Evolutionary conservation across 148 eudicot species (phyloP), one percentile per base, ranked within the genome.

Genomic region (Cornus kousa): DNA sequence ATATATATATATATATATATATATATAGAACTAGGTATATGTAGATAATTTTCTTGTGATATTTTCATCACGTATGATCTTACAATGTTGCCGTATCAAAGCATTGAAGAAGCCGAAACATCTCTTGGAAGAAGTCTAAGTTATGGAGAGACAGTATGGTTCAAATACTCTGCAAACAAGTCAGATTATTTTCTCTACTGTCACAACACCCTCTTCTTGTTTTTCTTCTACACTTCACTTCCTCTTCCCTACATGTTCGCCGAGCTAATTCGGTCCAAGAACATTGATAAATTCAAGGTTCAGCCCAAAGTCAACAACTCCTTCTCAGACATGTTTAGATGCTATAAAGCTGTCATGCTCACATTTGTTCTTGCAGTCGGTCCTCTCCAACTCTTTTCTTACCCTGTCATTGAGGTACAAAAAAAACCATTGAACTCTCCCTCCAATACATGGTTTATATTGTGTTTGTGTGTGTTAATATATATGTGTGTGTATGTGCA

Each of bases 361-460:
- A 80, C 81, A 62, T 91, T 91, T 78, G 79, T 89, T 80, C 35
- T 85, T 22, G 85, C 81, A 73, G 94, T 93, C 67, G 94, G 92
- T 1, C 91, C 97, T 77, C 91, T 91, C 22, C 97, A 90, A 68
- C 87, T 93, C 60, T 82, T 88, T 32, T 93, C 97, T 20, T 93
- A 81, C 72, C 95, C 95, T 35, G 79, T 89, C 67, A 74, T 93
- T 81, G 55, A 90, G 93, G 97, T 93, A 62, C 1, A 28, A 28
- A 28, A 28, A 17, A 20, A 53, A 1, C 3, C 59, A 0, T 53
- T 11, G 0, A 16, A 19, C 19, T 53, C 19, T 11, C 19, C 2
- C 19, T 11, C 19, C 1, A 53, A 53, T 12, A 53, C 59, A 16
- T 53, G 13, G 59, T 12, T 53, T 62, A 57, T 6, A 2, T 14